Base-by-base conservation (phyloP, 2,329 filamentous ascomycete genomes). In the Beauveria varroae region DNA sequence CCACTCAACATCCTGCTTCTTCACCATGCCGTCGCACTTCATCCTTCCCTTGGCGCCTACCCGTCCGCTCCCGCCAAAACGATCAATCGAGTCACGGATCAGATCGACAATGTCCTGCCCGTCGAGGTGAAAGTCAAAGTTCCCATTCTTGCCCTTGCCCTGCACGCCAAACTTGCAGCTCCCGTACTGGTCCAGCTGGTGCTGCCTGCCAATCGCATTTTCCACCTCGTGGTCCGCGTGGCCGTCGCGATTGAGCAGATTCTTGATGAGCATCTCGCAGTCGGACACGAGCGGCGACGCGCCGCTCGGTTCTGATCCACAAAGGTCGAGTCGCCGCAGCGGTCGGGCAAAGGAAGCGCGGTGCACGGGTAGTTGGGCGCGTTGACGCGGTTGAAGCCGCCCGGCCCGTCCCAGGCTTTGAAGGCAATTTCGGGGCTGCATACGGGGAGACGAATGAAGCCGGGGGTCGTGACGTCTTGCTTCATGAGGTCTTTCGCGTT, bases 361-460 rank as follows among this genome's bases (percentile, higher is more conserved):
- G 70, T 64, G 67, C 75, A 76, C 1, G 74, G 75, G 62, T 68
- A 76, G 64, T 70, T 70, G 66, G 50, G 54, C 26, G 54, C 18
- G 26, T 22, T 53, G 50, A 40, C n/a, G 18, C 26, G 26, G n/a
- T n/a, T n/a, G n/a, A n/a, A n/a, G 34, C 46, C 46, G 26, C 46
- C 44, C 2, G 50, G 50, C 7, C 50, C 50, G 43, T 57, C 55
- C 55, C 55, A 57, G 20, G 55, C 44, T 28, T 9, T 49, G n/a
- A 34, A 49, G n/a, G 55, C 55, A 10, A 43, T 9, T 14, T 49
- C 46, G 24, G 46, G 46, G 16, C 44, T 51, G 30, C 56, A 58
- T 16, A 58, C 46, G 10, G 56, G 56, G 28, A 58, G 24, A 16
- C 44, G 44, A 24, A 58, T 22, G 46, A 58, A 50, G 8, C 56